Conservation (phyloP, 176 grass and related monocot genomes). For the Leersia perrieri region DNA sequence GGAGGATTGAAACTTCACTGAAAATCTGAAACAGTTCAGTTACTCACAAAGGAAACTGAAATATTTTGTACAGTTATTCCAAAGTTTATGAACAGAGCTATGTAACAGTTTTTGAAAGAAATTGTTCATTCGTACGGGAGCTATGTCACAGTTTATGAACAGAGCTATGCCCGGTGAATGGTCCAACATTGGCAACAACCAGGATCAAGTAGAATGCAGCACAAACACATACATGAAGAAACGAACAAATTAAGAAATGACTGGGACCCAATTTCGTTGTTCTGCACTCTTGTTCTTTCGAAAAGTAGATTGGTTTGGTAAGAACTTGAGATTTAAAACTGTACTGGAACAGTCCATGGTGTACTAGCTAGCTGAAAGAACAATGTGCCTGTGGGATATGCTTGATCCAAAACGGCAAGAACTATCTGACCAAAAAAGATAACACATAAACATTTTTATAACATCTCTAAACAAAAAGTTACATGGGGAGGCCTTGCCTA, state of each 20-base stretch:
- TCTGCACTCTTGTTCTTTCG: constrained; percentile 4
- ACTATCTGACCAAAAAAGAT: background rate
- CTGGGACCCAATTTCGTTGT: constrained; percentile 13
- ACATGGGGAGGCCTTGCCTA: background rate
- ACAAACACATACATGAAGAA: background rate
- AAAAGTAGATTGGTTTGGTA: constrained; percentile 36
- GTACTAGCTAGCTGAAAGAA: background rate
- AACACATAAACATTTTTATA: background rate
- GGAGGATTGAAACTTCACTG: background rate
- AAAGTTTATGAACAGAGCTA: background rate
- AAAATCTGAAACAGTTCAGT: background rate
- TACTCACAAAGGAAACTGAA: background rate
- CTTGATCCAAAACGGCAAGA: background rate
- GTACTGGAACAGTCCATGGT: background rate
- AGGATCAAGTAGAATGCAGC: background rate
- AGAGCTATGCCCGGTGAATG: background rate
- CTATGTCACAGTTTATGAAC: background rate
- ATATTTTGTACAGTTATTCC: background rate
- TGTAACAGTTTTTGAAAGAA: background rate
- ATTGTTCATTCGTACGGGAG: background rate
- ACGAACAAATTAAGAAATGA: background rate
- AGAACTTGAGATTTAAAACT: background rate
- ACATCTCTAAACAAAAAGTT: background rate
- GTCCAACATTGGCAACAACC: background rate
- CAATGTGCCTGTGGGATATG: background rate